Evolutionary conservation across 352 stramenopile species (phyloP), one percentile per base, ranked within the genome.

Genomic region (Peronospora farinosa): DNA sequence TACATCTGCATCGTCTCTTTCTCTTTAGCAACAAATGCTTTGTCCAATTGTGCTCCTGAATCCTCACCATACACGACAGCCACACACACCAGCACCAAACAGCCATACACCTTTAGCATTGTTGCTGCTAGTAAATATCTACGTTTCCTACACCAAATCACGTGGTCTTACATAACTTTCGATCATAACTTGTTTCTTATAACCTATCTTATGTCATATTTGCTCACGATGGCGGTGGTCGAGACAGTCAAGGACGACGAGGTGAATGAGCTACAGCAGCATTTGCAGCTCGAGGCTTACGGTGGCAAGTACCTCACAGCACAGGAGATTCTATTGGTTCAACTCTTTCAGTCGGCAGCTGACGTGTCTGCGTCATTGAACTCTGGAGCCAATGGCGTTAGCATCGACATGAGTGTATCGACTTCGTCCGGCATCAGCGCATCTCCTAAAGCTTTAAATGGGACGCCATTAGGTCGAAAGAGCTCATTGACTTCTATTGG

Each of bases 231-330:
- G 64, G 28, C 51, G 16, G 25, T 57, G 25, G 45, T 64, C 32
- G 52, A 69, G 11, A 15, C 37, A 27, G 33, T 53, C 35, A 77
- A 77, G 51, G 75, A 83, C 13, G 75, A 84, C 47, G 70, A 80
- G 57, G 58, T 69, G 33, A 51, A 67, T 28, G 76, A 78, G 45
- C 68, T 88, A 46, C 78, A 87, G 69, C 62, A 78, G 67, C 74
- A 88, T 47, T 63, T 88, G 52, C 77, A 88, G 66, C 75, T 91
- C 33, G 69, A 86, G 49, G 65, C 73, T 3, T 79, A 65, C 40
- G 69, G 77, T 9, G 74, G 72, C 9, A 84, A 83, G 54, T 91
- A 87, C 67, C 74, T 91, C 36, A 91, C 80, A 33, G 59, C 65
- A 33, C 80, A 91, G 57, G 80, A 91, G 60, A 88, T 88, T 27